phyloP scores from a whole-genome alignment of 2,329 filamentous ascomycete species.

The Thielaviopsis punctulata region DNA sequence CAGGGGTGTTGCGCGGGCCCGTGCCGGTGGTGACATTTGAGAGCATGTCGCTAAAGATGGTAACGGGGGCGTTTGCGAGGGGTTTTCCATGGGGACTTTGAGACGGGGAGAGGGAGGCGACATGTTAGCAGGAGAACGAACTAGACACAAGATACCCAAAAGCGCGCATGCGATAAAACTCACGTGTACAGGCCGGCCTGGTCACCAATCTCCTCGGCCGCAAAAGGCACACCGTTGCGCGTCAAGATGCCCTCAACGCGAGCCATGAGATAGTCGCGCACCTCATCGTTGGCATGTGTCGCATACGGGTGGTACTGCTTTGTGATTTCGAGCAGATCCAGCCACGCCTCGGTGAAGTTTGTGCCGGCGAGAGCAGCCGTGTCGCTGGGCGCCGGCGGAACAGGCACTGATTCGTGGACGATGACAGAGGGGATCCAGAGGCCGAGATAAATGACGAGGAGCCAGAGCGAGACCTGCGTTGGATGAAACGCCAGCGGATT shows the following conservation, averaged over 20 bases:
- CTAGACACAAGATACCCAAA: too few relatives aligned
- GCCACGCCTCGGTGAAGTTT: slow-evolving; percentile 75
- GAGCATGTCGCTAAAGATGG: slow-evolving; percentile 60
- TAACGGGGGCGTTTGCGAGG: slow-evolving; percentile 25
- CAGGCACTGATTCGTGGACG: slow-evolving; percentile 51
- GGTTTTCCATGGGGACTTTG: slow-evolving; percentile 1
- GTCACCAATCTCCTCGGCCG: slow-evolving; percentile 19
- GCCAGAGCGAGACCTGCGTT: slow-evolving; percentile 65
- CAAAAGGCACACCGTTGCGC: slow-evolving; percentile 36
- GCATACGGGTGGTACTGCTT: slow-evolving; percentile 76
- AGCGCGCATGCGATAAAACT: neutral
- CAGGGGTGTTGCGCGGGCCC: slow-evolving; percentile 17
- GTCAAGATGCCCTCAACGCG: slow-evolving; percentile 55
- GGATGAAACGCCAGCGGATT: slow-evolving; percentile 64
- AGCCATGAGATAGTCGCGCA: slow-evolving; percentile 57
- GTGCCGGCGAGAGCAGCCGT: slow-evolving; percentile 42
- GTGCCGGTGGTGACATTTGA: slow-evolving; percentile 53
- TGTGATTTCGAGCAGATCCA: slow-evolving; percentile 61
- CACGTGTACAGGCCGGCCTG: slow-evolving; percentile 12
- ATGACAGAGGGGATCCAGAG: slow-evolving; percentile 55
- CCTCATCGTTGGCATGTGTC: slow-evolving; percentile 62
- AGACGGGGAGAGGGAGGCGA: neutral
- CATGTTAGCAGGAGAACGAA: neutral
- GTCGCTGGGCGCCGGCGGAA: slow-evolving; percentile 41
- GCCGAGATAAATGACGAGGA: slow-evolving; percentile 58